Evolutionary conservation across 1,139 yeast species (phyloP).

Genomic region (Nakaseomyces delphensis): DNA sequence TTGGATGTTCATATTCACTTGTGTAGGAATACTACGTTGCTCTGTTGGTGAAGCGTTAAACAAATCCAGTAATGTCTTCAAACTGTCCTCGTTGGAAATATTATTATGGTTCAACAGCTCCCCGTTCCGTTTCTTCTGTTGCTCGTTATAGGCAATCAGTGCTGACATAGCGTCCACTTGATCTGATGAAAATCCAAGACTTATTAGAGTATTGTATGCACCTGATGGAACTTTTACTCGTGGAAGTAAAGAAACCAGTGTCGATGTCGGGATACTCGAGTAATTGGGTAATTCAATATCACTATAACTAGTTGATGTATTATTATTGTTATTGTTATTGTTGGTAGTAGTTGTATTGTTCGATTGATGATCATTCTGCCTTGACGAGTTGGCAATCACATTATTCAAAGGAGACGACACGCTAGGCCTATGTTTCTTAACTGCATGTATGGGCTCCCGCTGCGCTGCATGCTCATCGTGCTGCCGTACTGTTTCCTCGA

Average conservation of each 20-base stretch:
- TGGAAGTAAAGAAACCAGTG: slow-evolving; percentile 37
- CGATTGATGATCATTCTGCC: background rate
- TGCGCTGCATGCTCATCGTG: background rate
- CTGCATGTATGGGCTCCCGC: slow-evolving; percentile 7
- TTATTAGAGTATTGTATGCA: slow-evolving; percentile 51
- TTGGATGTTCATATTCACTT: background rate
- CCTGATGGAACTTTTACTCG: slow-evolving; percentile 65
- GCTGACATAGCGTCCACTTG: slow-evolving; percentile 69
- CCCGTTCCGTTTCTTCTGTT: slow-evolving; percentile 11
- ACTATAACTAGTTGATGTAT: background rate
- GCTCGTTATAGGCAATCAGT: slow-evolving; percentile 60
- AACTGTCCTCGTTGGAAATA: slow-evolving; percentile 5
- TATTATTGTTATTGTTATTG: slow-evolving; percentile 1
- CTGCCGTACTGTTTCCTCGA: background rate
- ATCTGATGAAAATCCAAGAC: slow-evolving; percentile 56
- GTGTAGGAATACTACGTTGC: background rate
- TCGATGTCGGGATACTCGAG: slow-evolving; percentile 27
- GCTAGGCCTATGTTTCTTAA: slow-evolving; percentile 13
- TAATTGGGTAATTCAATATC: slow-evolving; percentile 28
- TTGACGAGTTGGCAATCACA: slow-evolving; percentile 9
- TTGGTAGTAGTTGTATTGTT: background rate
- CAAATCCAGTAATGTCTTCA: slow-evolving; percentile 3
- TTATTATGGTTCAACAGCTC: slow-evolving; percentile 1
- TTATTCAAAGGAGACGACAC: slow-evolving; percentile 22
- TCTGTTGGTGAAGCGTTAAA: background rate